A percentile compares a stretch with the other conserved stretches of the same genome.
phyloP scores from a whole-genome alignment of 768 basidiomycete genomes.

The Rhodosporidiobolus odoratus region DNA sequence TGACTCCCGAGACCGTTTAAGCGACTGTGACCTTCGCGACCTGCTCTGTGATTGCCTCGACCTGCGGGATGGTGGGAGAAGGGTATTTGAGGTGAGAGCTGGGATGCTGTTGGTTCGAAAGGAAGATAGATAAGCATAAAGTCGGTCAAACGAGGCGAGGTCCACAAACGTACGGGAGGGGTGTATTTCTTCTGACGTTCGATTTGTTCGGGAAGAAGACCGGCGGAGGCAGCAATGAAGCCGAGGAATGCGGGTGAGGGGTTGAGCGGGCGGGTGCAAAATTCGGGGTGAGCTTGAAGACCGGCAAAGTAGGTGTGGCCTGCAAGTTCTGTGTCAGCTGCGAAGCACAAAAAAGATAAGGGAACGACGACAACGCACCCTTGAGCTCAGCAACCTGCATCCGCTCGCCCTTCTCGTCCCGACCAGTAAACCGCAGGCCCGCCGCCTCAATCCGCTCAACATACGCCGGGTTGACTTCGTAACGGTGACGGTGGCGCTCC shows the following conservation, averaged over 20 bases:
- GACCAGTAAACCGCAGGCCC: slow-evolving; percentile 75
- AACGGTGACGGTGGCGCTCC: slow-evolving; percentile 93
- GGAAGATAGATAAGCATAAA: not conserved
- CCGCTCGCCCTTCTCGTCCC: slow-evolving; percentile 90
- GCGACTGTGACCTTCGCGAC: slow-evolving; percentile 8
- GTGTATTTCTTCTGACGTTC: slow-evolving; percentile 54
- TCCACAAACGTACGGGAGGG: slow-evolving; percentile 28
- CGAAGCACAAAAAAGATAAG: not conserved
- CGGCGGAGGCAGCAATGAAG: slow-evolving; percentile 75
- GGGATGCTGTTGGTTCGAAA: slow-evolving; percentile 17
- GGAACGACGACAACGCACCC: slow-evolving; percentile 52
- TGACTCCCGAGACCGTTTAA: not conserved
- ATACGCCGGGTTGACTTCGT: slow-evolving; percentile 89
- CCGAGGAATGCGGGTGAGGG: slow-evolving; percentile 97
- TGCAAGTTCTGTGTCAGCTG: slow-evolving; percentile 42
- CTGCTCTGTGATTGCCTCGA: slow-evolving; percentile 23
- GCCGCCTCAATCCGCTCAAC: slow-evolving; percentile 65
- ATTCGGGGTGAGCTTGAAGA: slow-evolving; percentile 95
- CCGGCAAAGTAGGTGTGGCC: slow-evolving; percentile 93
- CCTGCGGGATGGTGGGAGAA: slow-evolving; percentile 9
- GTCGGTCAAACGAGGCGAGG: not conserved
- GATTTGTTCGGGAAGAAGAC: slow-evolving; percentile 67
- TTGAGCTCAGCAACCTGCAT: slow-evolving; percentile 92
- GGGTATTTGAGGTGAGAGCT: slow-evolving; percentile 32
- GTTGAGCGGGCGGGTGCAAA: slow-evolving; percentile 95